phyloP scores from a whole-genome alignment of 1,139 yeast species.

The Yamadazyma blattariae region DNA sequence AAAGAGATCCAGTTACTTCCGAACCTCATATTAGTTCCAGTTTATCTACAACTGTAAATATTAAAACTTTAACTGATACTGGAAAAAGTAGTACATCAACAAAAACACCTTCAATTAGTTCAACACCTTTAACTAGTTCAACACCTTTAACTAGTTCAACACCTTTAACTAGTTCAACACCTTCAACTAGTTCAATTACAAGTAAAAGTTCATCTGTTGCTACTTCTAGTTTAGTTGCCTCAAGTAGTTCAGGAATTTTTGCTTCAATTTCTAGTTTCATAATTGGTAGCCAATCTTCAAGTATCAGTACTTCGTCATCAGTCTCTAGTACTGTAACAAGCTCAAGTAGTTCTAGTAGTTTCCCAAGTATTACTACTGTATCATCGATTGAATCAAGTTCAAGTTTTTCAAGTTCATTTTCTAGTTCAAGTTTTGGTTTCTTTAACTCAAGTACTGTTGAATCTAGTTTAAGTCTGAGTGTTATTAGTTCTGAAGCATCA shows the following conservation, averaged over 20 bases:
- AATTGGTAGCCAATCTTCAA: background rate
- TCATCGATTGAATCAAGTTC: too few relatives aligned
- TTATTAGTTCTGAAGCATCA: background rate
- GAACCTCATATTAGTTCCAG: conserved; percentile 3
- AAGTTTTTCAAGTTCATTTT: conserved; percentile 1
- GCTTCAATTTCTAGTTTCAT: conserved; percentile 2
- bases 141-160: background rate
- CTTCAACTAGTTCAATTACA: conserved; percentile 3
- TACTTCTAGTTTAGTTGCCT: background rate
- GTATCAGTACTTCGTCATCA: too few relatives aligned
- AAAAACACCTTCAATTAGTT: conserved; percentile 1
- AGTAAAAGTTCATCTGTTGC: background rate
- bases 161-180: background rate
- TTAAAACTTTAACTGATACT: background rate
- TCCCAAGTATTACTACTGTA: too few relatives aligned
- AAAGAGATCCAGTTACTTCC: conserved; percentile 7
- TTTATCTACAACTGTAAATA: conserved; percentile 1
- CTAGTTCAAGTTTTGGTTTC: background rate
- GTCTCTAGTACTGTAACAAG: too few relatives aligned
- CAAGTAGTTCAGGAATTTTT: background rate
- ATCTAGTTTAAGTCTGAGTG: background rate
- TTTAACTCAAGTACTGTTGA: background rate
- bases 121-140: background rate
- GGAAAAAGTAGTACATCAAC: background rate
- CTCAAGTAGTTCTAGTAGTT: too few relatives aligned